Evolutionary conservation across 441 rosid species (phyloP).

Genomic region (Theobroma grandiflorum): DNA sequence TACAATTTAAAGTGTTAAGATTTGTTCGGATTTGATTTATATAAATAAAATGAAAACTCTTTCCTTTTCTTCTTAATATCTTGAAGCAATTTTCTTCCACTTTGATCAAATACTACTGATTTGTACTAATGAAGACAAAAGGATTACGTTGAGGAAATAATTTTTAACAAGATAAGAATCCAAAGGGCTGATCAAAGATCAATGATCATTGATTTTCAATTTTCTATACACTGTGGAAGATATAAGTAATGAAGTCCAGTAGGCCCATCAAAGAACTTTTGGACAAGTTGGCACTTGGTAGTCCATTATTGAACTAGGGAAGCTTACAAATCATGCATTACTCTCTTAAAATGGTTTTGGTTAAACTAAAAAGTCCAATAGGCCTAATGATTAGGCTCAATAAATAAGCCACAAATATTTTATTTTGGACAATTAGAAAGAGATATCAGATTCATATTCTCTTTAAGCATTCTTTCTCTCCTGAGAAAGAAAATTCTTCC

Average conservation of each 20-base stretch:
- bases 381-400: not conserved
- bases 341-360: not conserved
- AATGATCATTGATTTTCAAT: not conserved
- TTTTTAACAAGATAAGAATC: not conserved
- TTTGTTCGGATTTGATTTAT: no score
- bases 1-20: not conserved
- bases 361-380: not conserved
- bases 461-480: no score
- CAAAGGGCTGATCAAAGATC: not conserved
- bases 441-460: no score
- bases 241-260: not conserved
- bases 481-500: no score
- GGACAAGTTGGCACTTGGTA: not conserved
- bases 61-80: not conserved
- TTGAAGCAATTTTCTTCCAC: not conserved
- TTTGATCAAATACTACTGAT: not conserved
- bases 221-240: not conserved
- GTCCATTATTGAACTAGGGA: constrained; percentile 3
- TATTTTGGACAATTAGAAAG: not conserved
- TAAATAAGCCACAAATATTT: constrained; percentile 6
- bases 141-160: no score
- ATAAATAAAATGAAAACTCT: no score
- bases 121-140: not conserved
- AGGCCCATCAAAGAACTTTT: not conserved
- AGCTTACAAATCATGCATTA: not conserved